Base-by-base conservation (phyloP, 164 flowering plant genomes). In the Euptelea pleiosperma region DNA sequence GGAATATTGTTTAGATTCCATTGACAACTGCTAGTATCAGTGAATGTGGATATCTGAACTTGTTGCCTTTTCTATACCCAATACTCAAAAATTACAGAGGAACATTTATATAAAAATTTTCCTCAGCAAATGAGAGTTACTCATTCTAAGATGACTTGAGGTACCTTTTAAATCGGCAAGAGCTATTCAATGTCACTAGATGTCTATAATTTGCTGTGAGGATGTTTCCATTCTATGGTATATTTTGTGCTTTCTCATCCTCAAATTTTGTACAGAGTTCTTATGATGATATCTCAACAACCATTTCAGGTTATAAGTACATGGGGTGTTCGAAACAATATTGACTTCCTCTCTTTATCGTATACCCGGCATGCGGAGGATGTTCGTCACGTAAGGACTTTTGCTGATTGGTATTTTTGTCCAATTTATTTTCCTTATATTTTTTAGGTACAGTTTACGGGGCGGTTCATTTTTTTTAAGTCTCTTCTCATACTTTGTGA, bases 301-400 rank as follows among this genome's bases (percentile, higher is more conserved):
- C 22, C 6, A 44, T 61, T 69, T 70, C 75, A 92, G 98, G 89
- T 82, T n/a, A 83, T 92, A 52, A 84, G 86, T 53, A 74, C 90
- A 9, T 92, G 98, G 98, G 98, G 98, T 66, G 81, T 79, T 43
- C 49, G 76, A 51, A 89, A 92, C 75, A 86, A 87, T 47, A 84
- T 92, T 66, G 98, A 89, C 67, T 89, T 92, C 68, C 89, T 92
- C 21, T 89, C 98, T 3, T 67, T 92, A 60, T 92, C 96, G n/a
- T 86, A 78, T 55, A 84, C 96, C 28, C 70, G 98, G 6, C 82
- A 82, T 62, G 94, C 96, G 2, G 91, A 92, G 77, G 98, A 92
- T 75, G 91, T 92, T 70, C 91, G 91, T 60, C 80, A 79, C 12
- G 98, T 89, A 75, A 75, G 83, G 49, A 50, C 12, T 48, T 12